Base-by-base conservation (phyloP, 1,139 yeast genomes). In the Debaryomyces sp. region DNA sequence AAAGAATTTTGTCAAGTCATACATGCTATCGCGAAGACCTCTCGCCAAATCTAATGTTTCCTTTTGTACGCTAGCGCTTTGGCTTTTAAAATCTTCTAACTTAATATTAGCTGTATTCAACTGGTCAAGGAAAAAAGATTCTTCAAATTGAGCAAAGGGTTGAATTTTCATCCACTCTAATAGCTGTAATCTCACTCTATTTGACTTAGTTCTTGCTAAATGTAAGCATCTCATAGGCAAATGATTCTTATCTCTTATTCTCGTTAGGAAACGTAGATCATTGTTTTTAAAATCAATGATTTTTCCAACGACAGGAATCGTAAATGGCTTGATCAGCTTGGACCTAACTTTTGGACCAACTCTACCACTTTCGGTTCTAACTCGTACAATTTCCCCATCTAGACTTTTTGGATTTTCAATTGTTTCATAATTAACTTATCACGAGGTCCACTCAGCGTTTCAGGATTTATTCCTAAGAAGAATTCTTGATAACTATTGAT, bases 101-200 rank as follows among this genome's bases (percentile, higher is more conserved):
- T 50, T 50, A 7, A 45, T 47, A 21, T 50, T 48, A 10, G 59
- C 48, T 23, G 52, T 52, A 33, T 43, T 41, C 15, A 60, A 45
- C 39, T 55, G 56, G 40, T 60, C 60, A 26, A 58, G 44, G 27
- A 68, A 63, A 47, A 56, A 69, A 4, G 64, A 55, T 41, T 66
- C 69, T 34, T 67, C 61, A 45, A 71, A 67, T 49, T 68, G 68
- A 13, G 58, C 55, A 48, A 73, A 73, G 0, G 80, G 80, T 34
- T 65, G 61, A 13, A 75, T 49, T 22, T 61, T 60, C 61, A 73
- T 65, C 81, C 81, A 76, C 50, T 73, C 73, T 7, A 63, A 55
- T n/a, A 73, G 55, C 50, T 73, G 78, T 4, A 64, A 49, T 37
- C 65, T 58, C 2, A 67, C 60, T 40, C 57, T 49, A 41, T 48